These are phyloP conservation scores for Hymenoscyphus occultus DNA, from an alignment of 2,329 filamentous ascomycete genomes.

Conservation along the genomic window DNA sequence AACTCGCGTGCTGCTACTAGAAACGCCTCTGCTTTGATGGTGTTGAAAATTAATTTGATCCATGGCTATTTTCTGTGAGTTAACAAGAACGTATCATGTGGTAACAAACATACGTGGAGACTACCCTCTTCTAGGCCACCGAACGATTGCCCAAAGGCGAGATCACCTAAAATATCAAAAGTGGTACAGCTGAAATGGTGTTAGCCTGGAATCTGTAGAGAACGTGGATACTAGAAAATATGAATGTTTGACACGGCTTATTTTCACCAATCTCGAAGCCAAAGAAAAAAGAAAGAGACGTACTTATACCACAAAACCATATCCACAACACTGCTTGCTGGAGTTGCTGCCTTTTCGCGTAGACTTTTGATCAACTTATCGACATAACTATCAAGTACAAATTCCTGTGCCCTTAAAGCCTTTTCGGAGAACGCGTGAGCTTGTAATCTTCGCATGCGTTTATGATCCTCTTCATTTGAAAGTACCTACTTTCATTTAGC, in stretches of 20 bases:
- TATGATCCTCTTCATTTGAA: slow-evolving; percentile 25
- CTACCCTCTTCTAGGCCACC: slow-evolving; percentile 25
- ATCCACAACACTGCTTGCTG: neutral
- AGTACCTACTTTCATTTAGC: neutral
- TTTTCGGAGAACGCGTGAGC: slow-evolving; percentile 36
- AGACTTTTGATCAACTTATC: slow-evolving; percentile 12
- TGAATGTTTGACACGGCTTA: neutral
- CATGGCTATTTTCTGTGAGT: neutral
- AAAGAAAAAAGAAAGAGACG: neutral
- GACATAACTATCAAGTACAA: slow-evolving; percentile 21
- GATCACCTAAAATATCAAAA: slow-evolving; percentile 40
- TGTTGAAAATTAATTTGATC: neutral
- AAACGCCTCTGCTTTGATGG: neutral
- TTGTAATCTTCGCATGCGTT: slow-evolving; percentile 32
- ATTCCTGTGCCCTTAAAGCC: slow-evolving; percentile 34
- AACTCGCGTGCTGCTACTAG: neutral
- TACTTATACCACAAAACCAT: slow-evolving; percentile 8
- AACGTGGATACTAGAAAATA: neutral
- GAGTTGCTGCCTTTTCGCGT: slow-evolving; percentile 29
- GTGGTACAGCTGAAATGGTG: slow-evolving; percentile 24
- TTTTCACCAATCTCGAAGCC: neutral
- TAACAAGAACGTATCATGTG: neutral
- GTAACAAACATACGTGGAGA: neutral
- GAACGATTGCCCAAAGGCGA: slow-evolving; percentile 36
- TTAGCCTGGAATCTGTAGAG: neutral